Evolutionary conservation across 768 basidiomycete genomes (phyloP).

Genomic region (Russula foetens): DNA sequence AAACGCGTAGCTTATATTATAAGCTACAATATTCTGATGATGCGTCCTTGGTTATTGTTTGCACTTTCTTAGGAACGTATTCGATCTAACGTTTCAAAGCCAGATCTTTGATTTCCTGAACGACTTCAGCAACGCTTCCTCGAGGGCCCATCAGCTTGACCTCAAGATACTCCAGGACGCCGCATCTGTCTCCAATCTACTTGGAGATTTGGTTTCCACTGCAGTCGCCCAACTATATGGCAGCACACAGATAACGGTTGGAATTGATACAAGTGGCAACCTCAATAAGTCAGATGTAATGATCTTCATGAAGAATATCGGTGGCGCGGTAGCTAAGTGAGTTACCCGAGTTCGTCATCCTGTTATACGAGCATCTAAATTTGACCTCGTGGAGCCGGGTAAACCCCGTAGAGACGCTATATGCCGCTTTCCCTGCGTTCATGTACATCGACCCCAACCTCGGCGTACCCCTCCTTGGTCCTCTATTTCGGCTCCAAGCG

Average conservation of each 20-base stretch:
- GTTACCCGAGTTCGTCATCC: not conserved
- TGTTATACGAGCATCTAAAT: not conserved
- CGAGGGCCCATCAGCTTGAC: conserved; percentile 41
- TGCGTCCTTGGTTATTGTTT: conserved; percentile 21
- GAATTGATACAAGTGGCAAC: conserved; percentile 37
- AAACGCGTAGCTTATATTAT: conserved; percentile 37
- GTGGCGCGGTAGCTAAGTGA: conserved; percentile 30
- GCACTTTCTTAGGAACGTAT: not conserved
- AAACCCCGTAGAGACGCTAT: conserved; percentile 49
- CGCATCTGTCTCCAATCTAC: no score
- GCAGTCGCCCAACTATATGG: conserved; percentile 48
- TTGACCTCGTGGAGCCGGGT: conserved; percentile 21
- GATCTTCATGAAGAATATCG: conserved; percentile 34
- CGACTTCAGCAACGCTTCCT: conserved; percentile 38
- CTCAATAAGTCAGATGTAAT: no score
- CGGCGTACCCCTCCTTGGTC: conserved; percentile 27
- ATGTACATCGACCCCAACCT: conserved; percentile 46
- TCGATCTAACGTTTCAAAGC: not conserved
- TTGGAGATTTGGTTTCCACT: conserved; percentile 39
- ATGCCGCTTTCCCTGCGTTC: conserved; percentile 43
- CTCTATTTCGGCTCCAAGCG: conserved; percentile 21
- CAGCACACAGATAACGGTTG: conserved; percentile 47
- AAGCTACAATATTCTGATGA: no score
- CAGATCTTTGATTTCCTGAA: conserved; percentile 37
- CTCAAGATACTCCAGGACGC: conserved; percentile 37